Percentiles rank a stretch among this genome's conserved stretches.
Conservation (phyloP, 805 yeast species). For the Candida nemodendra region DNA sequence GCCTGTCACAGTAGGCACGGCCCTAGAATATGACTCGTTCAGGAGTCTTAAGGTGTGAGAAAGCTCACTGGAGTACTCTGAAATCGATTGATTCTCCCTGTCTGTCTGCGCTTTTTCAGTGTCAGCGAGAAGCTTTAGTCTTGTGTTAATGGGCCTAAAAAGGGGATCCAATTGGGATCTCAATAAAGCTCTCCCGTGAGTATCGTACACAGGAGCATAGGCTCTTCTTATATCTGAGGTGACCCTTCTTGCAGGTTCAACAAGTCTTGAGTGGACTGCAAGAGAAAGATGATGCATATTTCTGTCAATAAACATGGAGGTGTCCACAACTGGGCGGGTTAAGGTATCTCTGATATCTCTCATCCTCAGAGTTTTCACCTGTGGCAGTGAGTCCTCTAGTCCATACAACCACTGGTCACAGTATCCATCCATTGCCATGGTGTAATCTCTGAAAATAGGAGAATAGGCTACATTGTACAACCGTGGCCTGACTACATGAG, state of each 20-base stretch:
- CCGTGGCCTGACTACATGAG: conserved; percentile 25
- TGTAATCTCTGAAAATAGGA: conserved; percentile 19
- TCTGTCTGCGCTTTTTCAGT: conserved; percentile 1
- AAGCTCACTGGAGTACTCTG: conserved; percentile 52
- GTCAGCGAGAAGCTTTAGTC: conserved; percentile 43
- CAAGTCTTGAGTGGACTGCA: conserved; percentile 33
- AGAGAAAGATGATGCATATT: conserved; percentile 32
- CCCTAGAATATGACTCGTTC: conserved; percentile 38
- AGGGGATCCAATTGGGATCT: conserved; percentile 64
- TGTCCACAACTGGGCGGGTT: conserved; percentile 51
- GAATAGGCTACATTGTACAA: conserved; percentile 27
- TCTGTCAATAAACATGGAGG: conserved; percentile 35
- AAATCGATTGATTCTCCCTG: conserved; percentile 41
- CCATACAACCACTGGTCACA: conserved; percentile 55
- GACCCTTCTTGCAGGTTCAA: conserved; percentile 50
- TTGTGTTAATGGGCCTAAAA: conserved; percentile 58
- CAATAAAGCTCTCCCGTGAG: conserved; percentile 60
- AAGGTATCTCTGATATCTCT: conserved; percentile 47
- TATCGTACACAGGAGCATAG: conserved; percentile 51
- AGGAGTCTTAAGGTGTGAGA: conserved; percentile 48
- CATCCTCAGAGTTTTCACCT: conserved; percentile 52
- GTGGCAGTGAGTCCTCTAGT: conserved; percentile 61
- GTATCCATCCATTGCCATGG: conserved; percentile 41
- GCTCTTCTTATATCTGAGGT: conserved; percentile 47
- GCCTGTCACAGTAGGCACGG: conserved; percentile 34